These are phyloP conservation scores for Cryptococcus amylolentus DNA, from an alignment of 1,284 basidiomycete genomes.

Conservation along the genomic window DNA sequence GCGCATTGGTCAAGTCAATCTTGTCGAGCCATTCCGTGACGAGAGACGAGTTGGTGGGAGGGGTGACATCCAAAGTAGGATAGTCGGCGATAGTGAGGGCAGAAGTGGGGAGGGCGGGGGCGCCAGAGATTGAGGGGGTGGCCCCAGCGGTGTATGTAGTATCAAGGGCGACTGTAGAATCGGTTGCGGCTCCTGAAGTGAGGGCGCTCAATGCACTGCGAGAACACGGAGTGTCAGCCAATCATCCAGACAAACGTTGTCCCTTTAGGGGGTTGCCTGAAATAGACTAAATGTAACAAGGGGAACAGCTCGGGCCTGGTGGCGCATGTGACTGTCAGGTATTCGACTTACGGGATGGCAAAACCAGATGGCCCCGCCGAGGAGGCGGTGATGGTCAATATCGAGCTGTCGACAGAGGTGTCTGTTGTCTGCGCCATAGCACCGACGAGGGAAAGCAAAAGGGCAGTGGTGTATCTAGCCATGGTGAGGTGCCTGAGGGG, in stretches of 20 bases:
- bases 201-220: conserved; percentile 56
- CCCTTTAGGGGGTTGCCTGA: too few relatives aligned
- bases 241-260: not conserved
- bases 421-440: conserved; percentile 13
- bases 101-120: conserved; percentile 47
- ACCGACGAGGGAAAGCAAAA: conserved; percentile 20
- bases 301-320: too few relatives aligned
- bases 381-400: conserved; percentile 32
- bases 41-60: conserved; percentile 63
- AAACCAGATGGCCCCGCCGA: conserved; percentile 30
- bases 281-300: too few relatives aligned
- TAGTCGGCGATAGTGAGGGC: conserved; percentile 52
- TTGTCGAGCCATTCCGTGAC: conserved; percentile 71
- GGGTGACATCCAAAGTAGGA: conserved; percentile 64
- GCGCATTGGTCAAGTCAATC: conserved; percentile 37
- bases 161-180: conserved; percentile 55
- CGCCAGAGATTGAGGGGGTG: conserved; percentile 45
- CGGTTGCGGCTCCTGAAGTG: conserved; percentile 64
- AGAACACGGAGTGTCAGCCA: not conserved
- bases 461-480: conserved; percentile 12
- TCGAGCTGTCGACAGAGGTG: conserved; percentile 16
- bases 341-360: conserved; percentile 40
- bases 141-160: conserved; percentile 42
- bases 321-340: not conserved
- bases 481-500: conserved; percentile 7